Percentiles rank a stretch among this genome's conserved stretches.
phyloP scores from a whole-genome alignment of 345 rosid species.

The Brassica napus region Da-Ae NC_063449.1:4759001-4759500 shows the following conservation, averaged over 20 bases:
- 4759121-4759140: background rate
- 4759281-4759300: slow-evolving; percentile 76
- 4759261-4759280: slow-evolving; percentile 69
- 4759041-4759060: slow-evolving; percentile 72
- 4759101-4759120: slow-evolving; percentile 24
- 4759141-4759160: background rate
- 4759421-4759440: background rate
- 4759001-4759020: slow-evolving; percentile 92
- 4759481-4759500: slow-evolving; percentile 92
- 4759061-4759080: slow-evolving; percentile 70
- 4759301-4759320: slow-evolving; percentile 80
- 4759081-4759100: slow-evolving; percentile 81
- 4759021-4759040: slow-evolving; percentile 85
- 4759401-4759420: background rate
- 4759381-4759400: slow-evolving; percentile 13
- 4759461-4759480: slow-evolving; percentile 85
- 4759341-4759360: slow-evolving; percentile 79
- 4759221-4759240: slow-evolving; percentile 77
- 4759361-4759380: slow-evolving; percentile 66
- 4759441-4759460: slow-evolving; percentile 61
- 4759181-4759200: slow-evolving; percentile 90
- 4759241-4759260: slow-evolving; percentile 75
- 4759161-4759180: background rate
- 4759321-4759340: slow-evolving; percentile 65
- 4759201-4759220: slow-evolving; percentile 80